Evolutionary conservation across 192 early-diverging fungal species (phyloP).

Genomic region (Linnemannia hyalina): DNA sequence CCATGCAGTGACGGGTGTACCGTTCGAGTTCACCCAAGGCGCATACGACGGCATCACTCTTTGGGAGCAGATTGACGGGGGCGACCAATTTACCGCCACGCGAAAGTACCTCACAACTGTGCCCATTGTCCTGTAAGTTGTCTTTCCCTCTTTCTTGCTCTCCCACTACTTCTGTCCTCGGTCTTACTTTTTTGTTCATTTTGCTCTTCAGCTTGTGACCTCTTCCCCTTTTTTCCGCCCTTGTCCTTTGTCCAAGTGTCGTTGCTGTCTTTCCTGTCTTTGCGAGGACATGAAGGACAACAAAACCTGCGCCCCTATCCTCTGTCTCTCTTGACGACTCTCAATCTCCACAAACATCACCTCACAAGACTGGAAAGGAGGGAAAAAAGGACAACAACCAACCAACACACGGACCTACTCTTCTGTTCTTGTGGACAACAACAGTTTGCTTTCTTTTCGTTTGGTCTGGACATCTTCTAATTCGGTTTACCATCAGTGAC

Average conservation of each 20-base stretch:
- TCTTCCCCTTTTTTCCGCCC: background rate
- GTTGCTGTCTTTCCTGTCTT: background rate
- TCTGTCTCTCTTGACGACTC: background rate
- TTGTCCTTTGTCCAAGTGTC: background rate
- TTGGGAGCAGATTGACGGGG: conserved; percentile 99
- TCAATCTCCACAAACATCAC: background rate
- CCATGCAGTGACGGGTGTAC: conserved; percentile 94
- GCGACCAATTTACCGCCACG: conserved; percentile 95
- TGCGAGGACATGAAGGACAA: background rate
- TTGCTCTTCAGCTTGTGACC: background rate
- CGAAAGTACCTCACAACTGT: conserved; percentile 96
- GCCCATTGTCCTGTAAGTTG: conserved; percentile 92
- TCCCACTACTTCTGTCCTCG: background rate
- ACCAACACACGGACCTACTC: background rate
- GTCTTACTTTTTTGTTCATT: background rate
- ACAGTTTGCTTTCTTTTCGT: background rate
- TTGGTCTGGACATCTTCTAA: background rate
- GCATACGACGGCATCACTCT: conserved; percentile 93
- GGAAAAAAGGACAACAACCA: background rate
- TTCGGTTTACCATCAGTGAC: background rate
- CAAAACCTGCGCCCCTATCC: background rate
- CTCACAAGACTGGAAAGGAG: background rate
- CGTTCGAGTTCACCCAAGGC: conserved; percentile 94
- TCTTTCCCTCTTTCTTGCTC: background rate
- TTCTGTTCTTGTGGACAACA: background rate